phyloP scores from a whole-genome alignment of 306 rosid species.

The Trifolium pratense region DNA sequence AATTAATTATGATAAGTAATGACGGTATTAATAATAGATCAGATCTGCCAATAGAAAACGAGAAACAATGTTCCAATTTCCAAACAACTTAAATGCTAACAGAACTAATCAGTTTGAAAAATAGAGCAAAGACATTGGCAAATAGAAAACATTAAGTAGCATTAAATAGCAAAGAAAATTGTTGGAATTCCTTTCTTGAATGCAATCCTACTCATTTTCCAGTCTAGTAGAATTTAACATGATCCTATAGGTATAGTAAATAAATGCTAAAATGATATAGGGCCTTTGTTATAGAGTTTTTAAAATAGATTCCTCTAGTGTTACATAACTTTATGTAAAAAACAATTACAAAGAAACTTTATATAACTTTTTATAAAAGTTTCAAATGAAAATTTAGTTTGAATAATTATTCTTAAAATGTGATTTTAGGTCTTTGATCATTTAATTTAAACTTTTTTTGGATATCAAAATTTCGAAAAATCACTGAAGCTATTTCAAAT shows the following conservation, averaged over 20 bases:
- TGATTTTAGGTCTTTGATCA: too few relatives aligned
- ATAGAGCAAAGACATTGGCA: conserved; percentile 12
- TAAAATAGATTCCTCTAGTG: too few relatives aligned
- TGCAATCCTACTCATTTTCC: conserved; percentile 8
- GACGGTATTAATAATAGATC: neutral
- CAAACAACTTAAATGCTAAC: neutral
- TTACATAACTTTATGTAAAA: too few relatives aligned
- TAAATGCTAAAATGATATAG: conserved; percentile 23
- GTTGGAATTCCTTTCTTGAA: neutral
- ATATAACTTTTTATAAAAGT: too few relatives aligned
- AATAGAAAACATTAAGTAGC: conserved; percentile 14
- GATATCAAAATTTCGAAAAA: too few relatives aligned
- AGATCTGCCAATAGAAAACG: neutral
- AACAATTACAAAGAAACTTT: too few relatives aligned
- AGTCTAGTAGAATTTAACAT: conserved; percentile 16
- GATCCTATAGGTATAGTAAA: conserved; percentile 1
- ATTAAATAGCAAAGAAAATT: conserved; percentile 23
- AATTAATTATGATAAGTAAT: conserved; percentile 15
- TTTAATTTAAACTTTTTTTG: too few relatives aligned
- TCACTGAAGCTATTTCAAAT: too few relatives aligned
- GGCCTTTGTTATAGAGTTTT: too few relatives aligned
- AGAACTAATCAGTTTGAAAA: conserved; percentile 12
- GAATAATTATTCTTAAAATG: too few relatives aligned
- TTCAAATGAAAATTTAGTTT: too few relatives aligned
- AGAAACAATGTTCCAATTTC: conserved; percentile 10